Conservation (phyloP, 306 rosid species). For the Dicorynia guianensis region DNA sequence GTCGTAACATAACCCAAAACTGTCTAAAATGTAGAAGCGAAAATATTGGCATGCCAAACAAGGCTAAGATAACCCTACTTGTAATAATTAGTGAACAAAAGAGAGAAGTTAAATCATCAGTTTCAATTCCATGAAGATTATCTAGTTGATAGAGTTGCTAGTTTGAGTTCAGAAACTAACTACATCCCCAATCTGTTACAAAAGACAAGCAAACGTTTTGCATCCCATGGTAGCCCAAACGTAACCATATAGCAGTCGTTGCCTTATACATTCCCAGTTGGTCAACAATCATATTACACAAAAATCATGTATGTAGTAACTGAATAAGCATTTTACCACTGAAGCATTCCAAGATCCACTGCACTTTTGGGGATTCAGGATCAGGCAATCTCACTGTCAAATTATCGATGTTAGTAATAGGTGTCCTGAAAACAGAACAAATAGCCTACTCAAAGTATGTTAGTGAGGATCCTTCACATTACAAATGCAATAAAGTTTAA, state of each 20-base stretch:
- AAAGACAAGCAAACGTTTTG: background rate
- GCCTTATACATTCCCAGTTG: constrained; percentile 1
- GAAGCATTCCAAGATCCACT: constrained; percentile 84
- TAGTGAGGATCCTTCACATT: constrained; percentile 26
- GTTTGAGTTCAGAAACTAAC: constrained; percentile 21
- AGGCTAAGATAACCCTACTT: constrained; percentile 7
- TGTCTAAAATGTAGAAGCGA: background rate
- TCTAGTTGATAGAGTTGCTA: constrained; percentile 1
- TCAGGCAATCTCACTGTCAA: constrained; percentile 70
- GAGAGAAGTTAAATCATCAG: background rate
- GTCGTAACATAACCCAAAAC: constrained; percentile 1
- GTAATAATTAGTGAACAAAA: constrained; percentile 4
- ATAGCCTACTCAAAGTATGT: constrained; percentile 66
- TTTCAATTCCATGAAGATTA: constrained; percentile 7
- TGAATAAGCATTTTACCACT: constrained; percentile 55
- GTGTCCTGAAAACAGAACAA: constrained; percentile 89
- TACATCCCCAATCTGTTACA: background rate
- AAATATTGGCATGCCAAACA: background rate
- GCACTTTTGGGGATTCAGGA: constrained; percentile 78
- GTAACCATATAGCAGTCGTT: background rate
- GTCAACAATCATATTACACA: constrained; percentile 14
- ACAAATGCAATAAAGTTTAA: constrained; percentile 7
- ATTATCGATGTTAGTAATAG: constrained; percentile 75
- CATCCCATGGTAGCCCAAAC: background rate
- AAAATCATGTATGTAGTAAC: background rate